Base-by-base conservation (phyloP, 139 green algal genomes). In the Pedinophyceae sp. region DNA sequence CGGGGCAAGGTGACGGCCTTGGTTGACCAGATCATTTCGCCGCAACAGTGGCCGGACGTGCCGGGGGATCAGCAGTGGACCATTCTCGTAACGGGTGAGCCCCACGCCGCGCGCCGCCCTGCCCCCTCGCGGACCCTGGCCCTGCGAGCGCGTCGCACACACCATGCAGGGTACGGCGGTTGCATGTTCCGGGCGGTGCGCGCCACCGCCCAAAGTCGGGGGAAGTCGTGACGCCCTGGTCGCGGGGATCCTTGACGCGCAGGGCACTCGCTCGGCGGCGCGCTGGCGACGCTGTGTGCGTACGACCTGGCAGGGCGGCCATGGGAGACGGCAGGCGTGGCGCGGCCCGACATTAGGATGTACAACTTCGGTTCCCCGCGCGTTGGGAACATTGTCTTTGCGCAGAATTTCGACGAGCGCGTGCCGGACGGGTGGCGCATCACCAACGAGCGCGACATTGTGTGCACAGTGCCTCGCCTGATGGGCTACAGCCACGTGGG, bases 281-380 rank as follows among this genome's bases (percentile, higher is more conserved):
- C 49, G 20, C 49, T 55, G 49, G 49, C 49, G 20, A 55, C 49
- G 20, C 27, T 55, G 17, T 6, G n/a, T 55, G 49, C 49, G 5
- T 55, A 55, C 49, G 49, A 55, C 24, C 29, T 27, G 24, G 49
- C 49, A 4, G 13, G 10, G 34, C 34, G 34, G 10, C 7, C 34
- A n/a, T n/a, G n/a, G 10, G 34, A 7, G 34, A 13, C 34, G 34
- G 34, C 7, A 19, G 34, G 13, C 34, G 10, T 7, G 10, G 10
- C 34, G 13, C 34, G 34, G 13, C 34, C 13, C 17, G 6, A 55
- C 24, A 13, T 55, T 15, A 23, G 22, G 49, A 29, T 55, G 20
- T 55, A 55, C 49, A 55, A 27, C 24, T 55, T 41, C 49, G 49
- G 49, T 15, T 38, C 20, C n/a, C 49, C 49, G 7, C 49, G 49